phyloP scores from a whole-genome alignment of 2,329 filamentous ascomycete species.

The Sclerotinia sclerotiorum region DNA sequence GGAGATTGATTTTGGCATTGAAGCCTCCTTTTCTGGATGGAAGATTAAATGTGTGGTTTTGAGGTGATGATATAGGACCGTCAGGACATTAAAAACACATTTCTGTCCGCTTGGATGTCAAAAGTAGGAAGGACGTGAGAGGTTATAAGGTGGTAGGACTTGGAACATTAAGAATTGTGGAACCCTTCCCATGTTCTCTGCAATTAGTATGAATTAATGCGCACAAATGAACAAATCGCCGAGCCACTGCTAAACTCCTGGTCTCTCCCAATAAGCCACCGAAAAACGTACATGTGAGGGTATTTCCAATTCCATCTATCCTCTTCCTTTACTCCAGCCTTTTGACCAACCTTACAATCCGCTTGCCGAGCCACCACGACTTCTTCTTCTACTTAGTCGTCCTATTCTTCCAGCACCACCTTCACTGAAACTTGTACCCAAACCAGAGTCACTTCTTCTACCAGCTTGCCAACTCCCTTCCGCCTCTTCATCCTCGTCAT shows the following conservation, averaged over 20 bases:
- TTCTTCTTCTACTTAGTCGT: constrained; percentile 34
- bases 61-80: background rate
- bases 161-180: background rate
- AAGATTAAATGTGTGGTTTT: background rate
- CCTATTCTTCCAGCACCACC: constrained; percentile 35
- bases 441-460: constrained; percentile 48
- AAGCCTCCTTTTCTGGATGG: too few species aligned
- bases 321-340: background rate
- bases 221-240: background rate
- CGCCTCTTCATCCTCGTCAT: constrained; percentile 51
- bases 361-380: constrained; percentile 16
- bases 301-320: constrained; percentile 1
- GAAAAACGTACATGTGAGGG: background rate
- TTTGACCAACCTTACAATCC: background rate
- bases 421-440: constrained; percentile 56
- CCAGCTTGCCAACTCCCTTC: constrained; percentile 36
- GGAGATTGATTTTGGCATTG: background rate
- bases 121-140: background rate
- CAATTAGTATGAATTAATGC: background rate
- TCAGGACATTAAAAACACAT: too few species aligned
- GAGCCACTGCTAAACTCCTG: background rate
- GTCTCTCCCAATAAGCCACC: background rate
- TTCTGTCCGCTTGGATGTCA: background rate
- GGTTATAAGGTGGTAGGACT: too few species aligned
- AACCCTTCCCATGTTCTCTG: too few species aligned